These are phyloP conservation scores for Rubroshorea leprosula DNA, from an alignment of 345 rosid genomes.

Conservation along the genomic window DNA sequence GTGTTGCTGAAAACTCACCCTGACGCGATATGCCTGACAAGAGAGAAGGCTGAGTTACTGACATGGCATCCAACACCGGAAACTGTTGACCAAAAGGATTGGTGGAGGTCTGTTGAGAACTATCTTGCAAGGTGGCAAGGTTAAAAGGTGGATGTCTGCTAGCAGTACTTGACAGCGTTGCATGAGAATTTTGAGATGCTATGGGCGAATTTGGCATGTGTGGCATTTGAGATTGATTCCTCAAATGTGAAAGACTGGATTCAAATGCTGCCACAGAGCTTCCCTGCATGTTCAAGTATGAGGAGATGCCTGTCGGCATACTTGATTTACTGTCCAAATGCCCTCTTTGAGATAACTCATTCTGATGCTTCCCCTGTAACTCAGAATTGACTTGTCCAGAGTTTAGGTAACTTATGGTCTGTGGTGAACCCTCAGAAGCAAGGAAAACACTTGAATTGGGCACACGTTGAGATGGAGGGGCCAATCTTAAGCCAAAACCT, in stretches of 20 bases:
- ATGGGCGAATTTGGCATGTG: constrained; percentile 15
- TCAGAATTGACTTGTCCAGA: constrained; percentile 21
- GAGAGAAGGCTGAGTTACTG: constrained; percentile 24
- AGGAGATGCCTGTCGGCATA: constrained; percentile 14
- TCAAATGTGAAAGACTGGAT: constrained; percentile 10
- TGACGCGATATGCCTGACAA: constrained; percentile 21
- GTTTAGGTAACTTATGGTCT: constrained; percentile 11
- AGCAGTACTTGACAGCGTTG: constrained; percentile 12
- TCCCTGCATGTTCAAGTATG: constrained; percentile 21
- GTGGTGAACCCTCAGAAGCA: constrained; percentile 25
- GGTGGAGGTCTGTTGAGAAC: constrained; percentile 9
- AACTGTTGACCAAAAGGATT: constrained; percentile 24
- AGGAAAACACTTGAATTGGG: constrained; percentile 18
- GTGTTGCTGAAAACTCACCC: constrained; percentile 21
- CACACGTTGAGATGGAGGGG: constrained; percentile 37
- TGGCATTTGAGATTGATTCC: constrained; percentile 27
- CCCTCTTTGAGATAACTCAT: constrained; percentile 27
- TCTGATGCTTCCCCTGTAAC: constrained; percentile 25
- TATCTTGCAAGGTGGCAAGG: constrained; percentile 17
- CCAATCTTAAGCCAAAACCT: constrained; percentile 46
- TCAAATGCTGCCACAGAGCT: constrained; percentile 17
- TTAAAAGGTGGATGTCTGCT: constrained; percentile 20
- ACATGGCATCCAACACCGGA: constrained; percentile 30
- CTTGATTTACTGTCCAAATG: constrained; percentile 18
- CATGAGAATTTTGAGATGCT: constrained; percentile 21